These are phyloP conservation scores for Auriscalpium microsporum DNA, from an alignment of 768 basidiomycete species.

Conservation along the genomic window DNA sequence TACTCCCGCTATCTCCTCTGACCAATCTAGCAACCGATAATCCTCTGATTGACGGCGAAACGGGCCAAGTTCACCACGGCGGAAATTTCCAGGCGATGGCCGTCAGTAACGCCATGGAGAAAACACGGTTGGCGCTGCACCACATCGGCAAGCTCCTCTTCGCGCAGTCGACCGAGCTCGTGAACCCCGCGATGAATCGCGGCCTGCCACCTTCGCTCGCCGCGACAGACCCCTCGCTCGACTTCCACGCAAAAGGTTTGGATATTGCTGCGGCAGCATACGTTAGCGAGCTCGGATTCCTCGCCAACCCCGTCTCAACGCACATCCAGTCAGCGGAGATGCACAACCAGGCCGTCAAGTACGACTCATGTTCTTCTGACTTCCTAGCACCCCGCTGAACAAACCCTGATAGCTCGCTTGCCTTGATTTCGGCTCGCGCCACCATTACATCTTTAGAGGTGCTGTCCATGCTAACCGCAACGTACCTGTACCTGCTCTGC, in stretches of 20 bases:
- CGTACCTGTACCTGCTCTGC: conserved; percentile 70
- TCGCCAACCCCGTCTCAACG: conserved; percentile 79
- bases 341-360: conserved; percentile 92
- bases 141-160: conserved; percentile 45
- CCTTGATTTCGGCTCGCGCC: conserved; percentile 74
- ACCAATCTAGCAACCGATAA: conserved; percentile 69
- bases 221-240: conserved; percentile 69
- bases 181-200: conserved; percentile 77
- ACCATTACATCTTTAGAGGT: conserved; percentile 75
- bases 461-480: conserved; percentile 61
- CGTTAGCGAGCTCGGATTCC: conserved; percentile 69
- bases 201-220: conserved; percentile 76
- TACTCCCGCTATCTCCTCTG: neutral
- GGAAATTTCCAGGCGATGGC: conserved; percentile 90
- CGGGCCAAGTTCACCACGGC: conserved; percentile 63
- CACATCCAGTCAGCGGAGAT: conserved; percentile 84
- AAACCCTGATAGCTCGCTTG: conserved; percentile 52
- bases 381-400: conserved; percentile 5
- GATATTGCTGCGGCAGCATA: conserved; percentile 83
- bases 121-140: conserved; percentile 54
- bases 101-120: conserved; percentile 83
- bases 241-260: conserved; percentile 79
- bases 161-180: conserved; percentile 55
- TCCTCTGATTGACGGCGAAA: conserved; percentile 66
- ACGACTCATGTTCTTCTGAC: conserved; percentile 20